Conservation (phyloP, 306 rosid species). For the Cotoneaster glaucophyllus region DNA sequence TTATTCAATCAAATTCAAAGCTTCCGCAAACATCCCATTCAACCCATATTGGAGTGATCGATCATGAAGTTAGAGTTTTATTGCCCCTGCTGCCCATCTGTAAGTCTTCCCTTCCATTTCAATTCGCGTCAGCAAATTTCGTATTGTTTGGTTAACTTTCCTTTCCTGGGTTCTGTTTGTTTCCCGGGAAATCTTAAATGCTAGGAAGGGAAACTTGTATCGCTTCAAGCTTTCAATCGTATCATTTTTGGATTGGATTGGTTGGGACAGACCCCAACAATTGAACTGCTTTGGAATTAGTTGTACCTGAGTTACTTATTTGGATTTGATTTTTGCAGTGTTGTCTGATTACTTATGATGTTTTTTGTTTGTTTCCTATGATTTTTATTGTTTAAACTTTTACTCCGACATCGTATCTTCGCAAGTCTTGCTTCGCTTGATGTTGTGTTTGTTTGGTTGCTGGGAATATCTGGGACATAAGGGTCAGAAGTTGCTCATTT, state of each 20-base stretch:
- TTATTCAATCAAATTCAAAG: background rate
- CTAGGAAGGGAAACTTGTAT: background rate
- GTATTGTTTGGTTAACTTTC: conserved; percentile 1
- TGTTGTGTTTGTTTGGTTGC: background rate
- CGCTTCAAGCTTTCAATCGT: background rate
- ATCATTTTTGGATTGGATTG: background rate
- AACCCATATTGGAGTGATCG: background rate
- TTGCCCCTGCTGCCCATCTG: conserved; percentile 21
- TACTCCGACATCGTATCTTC: background rate
- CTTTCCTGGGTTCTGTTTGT: background rate
- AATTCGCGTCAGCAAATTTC: background rate
- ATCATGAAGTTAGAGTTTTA: conserved; percentile 47
- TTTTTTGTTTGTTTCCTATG: background rate
- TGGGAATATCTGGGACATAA: background rate
- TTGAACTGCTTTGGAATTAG: background rate
- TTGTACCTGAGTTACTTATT: conserved; percentile 12
- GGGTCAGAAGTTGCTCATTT: background rate
- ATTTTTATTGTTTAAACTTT: background rate
- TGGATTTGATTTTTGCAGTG: background rate
- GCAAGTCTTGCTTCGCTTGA: background rate
- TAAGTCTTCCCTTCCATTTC: conserved; percentile 23
- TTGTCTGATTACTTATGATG: background rate
- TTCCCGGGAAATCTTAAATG: background rate
- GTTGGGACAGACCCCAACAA: background rate
- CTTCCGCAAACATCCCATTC: background rate